These are phyloP conservation scores for Millerozyma miso DNA, from an alignment of 805 yeast genomes.

Conservation along the genomic window DNA sequence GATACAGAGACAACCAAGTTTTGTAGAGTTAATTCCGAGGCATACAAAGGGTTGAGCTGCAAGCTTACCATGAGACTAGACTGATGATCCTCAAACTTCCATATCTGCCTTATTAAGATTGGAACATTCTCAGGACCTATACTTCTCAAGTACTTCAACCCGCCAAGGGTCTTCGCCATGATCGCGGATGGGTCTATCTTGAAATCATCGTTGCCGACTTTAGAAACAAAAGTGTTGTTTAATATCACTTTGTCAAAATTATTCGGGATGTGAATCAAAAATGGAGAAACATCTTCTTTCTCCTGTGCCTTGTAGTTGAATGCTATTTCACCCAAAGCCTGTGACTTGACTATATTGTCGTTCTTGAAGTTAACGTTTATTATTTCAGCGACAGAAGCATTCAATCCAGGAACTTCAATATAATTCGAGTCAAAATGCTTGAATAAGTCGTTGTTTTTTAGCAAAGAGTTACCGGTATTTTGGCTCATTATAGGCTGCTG, in stretches of 20 bases:
- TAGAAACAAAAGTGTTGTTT: conserved; percentile 33
- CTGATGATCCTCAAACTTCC: conserved; percentile 86
- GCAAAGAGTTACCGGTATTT: conserved; percentile 36
- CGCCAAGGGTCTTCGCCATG: conserved; percentile 67
- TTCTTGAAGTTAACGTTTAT: conserved; percentile 69
- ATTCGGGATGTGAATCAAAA: conserved; percentile 38
- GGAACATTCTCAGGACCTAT: conserved; percentile 51
- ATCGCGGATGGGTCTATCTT: conserved; percentile 46
- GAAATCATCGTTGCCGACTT: conserved; percentile 30
- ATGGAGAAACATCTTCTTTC: conserved; percentile 16
- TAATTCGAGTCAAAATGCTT: conserved; percentile 20
- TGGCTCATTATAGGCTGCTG: conserved; percentile 25
- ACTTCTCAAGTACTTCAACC: conserved; percentile 66
- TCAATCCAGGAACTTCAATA: conserved; percentile 62
- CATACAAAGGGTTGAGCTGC: conserved; percentile 48
- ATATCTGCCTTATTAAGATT: conserved; percentile 68
- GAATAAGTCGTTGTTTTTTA: conserved; percentile 18
- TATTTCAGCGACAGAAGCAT: conserved; percentile 82
- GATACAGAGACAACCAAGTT: conserved; percentile 61
- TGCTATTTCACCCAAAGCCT: conserved; percentile 82
- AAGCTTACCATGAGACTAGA: conserved; percentile 79
- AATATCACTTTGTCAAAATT: conserved; percentile 49
- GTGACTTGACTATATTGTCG: conserved; percentile 56
- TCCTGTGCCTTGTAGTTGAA: conserved; percentile 51
- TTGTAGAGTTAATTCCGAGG: conserved; percentile 41